Evolutionary conservation across 2,329 filamentous ascomycete genomes (phyloP), one percentile per base, ranked within the genome.

Genomic region (Colletotrichum salicis): DNA sequence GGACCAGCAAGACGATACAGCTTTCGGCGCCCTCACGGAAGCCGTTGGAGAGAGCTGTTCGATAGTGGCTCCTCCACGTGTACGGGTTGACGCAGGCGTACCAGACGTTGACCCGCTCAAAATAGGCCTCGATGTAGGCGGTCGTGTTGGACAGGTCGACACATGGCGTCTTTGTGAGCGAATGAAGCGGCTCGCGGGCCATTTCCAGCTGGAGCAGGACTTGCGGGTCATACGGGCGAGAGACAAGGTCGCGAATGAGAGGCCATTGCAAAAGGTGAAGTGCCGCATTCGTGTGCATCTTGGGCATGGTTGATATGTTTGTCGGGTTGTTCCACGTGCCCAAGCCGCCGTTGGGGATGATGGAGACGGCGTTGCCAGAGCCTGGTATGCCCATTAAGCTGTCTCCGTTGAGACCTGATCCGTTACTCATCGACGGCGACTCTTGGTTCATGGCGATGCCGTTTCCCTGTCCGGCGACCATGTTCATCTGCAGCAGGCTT

Each of bases 281-380:
- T 1, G 93, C 93, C 6, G 93, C 93, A 71, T 94, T 96, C 0
- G 93, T 95, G 80, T 96, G 94, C 19, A 92, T 87, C 81, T 94
- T 95, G 27, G 94, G 94, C 93, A 96, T 96, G 31, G 92, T 94
- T 3, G 93, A 95, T 74, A 96, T 94, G 80, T 94, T 95, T 51
- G 82, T 84, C 78, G 86, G 78, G 67, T 86, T 89, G 27, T 86
- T 89, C 92, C 92, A 95, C 3, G 92, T 93, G 6, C 92, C 92
- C 74, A 95, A 86, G 5, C 92, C 93, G 70, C 88, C 88, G 72
- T 87, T 89, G 4, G 89, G 88, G 73, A 91, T 88, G 74, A 86
- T 82, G 4, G 88, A 88, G 27, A 87, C 84, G 65, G 89, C 87
- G 72, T 81, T 84, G 67, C 80, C 84, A 54, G 79, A 79, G 29